These are phyloP conservation scores for Fusarium buharicum DNA, from an alignment of 2,329 filamentous ascomycete species.

Conservation along the genomic window DNA sequence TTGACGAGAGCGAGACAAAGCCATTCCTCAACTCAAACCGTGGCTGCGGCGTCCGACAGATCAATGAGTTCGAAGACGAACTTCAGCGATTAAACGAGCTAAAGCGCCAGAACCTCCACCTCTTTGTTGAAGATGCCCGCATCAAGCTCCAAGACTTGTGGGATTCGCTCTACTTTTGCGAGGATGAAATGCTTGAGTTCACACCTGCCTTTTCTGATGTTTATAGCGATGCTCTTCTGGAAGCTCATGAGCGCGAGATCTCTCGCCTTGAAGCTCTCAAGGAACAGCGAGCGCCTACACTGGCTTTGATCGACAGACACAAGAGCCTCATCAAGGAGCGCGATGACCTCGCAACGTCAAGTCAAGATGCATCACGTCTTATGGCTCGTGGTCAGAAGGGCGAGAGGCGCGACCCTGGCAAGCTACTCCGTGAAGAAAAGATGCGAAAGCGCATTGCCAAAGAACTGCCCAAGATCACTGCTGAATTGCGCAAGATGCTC, in stretches of 20 bases:
- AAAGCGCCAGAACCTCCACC: conserved; percentile 92
- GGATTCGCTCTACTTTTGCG: conserved; percentile 93
- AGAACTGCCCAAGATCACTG: conserved; percentile 90
- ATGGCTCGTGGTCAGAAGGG: conserved; percentile 93
- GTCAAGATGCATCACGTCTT: conserved; percentile 92
- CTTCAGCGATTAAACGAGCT: conserved; percentile 86
- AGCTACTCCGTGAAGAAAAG: conserved; percentile 94
- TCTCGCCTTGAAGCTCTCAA: conserved; percentile 80
- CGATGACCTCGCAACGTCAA: conserved; percentile 87
- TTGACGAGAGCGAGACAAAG: conserved; percentile 85
- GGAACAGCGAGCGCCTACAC: conserved; percentile 86
- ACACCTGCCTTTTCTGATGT: conserved; percentile 97
- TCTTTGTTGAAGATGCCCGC: conserved; percentile 95
- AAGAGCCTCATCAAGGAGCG: conserved; percentile 84
- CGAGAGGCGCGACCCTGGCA: conserved; percentile 92
- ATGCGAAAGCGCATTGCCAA: conserved; percentile 98
- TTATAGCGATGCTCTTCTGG: conserved; percentile 93
- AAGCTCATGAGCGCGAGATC: conserved; percentile 94
- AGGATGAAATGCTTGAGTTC: conserved; percentile 99
- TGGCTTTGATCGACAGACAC: conserved; percentile 86
- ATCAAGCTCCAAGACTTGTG: conserved; percentile 93
- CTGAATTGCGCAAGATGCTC: conserved; percentile 83
- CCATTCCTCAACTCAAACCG: conserved; percentile 87
- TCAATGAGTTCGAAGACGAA: conserved; percentile 97
- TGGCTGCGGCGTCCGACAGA: conserved; percentile 88